A percentile compares a stretch with the other conserved stretches of the same genome.
These are phyloP conservation scores for Metschnikowia similis DNA, from an alignment of 805 yeast genomes.

Conservation along the genomic window DNA sequence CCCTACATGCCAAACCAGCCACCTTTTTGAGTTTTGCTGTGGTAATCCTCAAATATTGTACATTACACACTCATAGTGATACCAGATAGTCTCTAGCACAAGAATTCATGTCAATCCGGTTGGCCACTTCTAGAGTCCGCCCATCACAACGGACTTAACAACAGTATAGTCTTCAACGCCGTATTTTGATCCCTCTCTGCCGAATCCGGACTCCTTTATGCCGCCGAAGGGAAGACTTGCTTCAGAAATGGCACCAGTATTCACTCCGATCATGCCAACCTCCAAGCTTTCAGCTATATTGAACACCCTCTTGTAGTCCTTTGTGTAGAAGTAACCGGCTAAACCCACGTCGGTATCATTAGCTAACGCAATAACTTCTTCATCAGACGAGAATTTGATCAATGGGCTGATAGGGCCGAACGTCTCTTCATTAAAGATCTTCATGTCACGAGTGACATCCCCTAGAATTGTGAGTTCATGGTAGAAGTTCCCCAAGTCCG, in stretches of 20 bases:
- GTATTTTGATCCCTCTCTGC: constrained; percentile 74
- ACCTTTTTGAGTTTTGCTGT: neutral
- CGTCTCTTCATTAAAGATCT: constrained; percentile 64
- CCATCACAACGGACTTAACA: constrained; percentile 55
- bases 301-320: constrained; percentile 50
- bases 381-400: constrained; percentile 58
- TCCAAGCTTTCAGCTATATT: constrained; percentile 64
- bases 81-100: neutral
- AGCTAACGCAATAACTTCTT: constrained; percentile 58
- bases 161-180: constrained; percentile 72
- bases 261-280: constrained; percentile 79
- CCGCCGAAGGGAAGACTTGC: constrained; percentile 77
- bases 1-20: constrained; percentile 3
- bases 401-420: constrained; percentile 80
- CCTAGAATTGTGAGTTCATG: constrained; percentile 65
- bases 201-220: constrained; percentile 72
- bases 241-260: constrained; percentile 68
- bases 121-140: constrained; percentile 5
- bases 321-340: constrained; percentile 71
- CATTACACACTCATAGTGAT: neutral
- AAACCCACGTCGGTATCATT: constrained; percentile 69
- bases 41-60: neutral
- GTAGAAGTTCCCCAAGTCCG: constrained; percentile 58
- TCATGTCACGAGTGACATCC: constrained; percentile 55
- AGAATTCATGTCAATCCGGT: too few species aligned